Percentiles rank a stretch among this genome's conserved stretches.
phyloP scores from a whole-genome alignment of 208 protist genomes.

The Zelonia costaricensis region DNA sequence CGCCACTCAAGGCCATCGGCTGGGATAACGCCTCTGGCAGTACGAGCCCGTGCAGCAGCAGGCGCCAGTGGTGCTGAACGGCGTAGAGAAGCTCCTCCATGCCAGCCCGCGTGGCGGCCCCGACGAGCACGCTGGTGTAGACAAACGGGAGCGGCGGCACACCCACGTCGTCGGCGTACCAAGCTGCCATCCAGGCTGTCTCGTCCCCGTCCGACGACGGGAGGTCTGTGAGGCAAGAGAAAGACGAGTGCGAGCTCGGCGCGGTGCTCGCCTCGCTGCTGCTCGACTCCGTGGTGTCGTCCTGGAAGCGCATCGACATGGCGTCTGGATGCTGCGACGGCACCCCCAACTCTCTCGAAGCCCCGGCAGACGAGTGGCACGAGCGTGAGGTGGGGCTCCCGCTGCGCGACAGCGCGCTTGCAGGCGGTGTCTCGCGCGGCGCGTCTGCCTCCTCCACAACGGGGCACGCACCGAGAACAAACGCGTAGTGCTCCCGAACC shows the following conservation, averaged over 20 bases:
- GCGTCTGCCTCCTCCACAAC: background rate
- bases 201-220: background rate
- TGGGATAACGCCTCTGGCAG: conserved; percentile 10
- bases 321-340: background rate
- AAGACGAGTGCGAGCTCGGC: background rate
- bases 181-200: background rate
- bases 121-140: conserved; percentile 26
- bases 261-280: conserved; percentile 1
- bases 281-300: conserved; percentile 1
- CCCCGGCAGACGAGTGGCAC: background rate
- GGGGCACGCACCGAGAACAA: conserved; percentile 26
- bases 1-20: conserved; percentile 3
- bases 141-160: conserved; percentile 26
- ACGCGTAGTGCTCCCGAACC: conserved; percentile 23
- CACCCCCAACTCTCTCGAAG: background rate
- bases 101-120: conserved; percentile 15
- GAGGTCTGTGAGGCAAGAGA: background rate
- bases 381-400: too few species aligned
- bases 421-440: too few species aligned
- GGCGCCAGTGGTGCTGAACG: conserved; percentile 16
- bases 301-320: conserved; percentile 3
- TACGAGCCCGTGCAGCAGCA: conserved; percentile 28
- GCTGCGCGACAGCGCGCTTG: background rate
- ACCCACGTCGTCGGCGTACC: conserved; percentile 5
- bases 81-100: conserved; percentile 21